Evolutionary conservation across 164 flowering plant species (phyloP), one percentile per base, ranked within the genome.

Genomic region (Liriodendron chinense): DNA sequence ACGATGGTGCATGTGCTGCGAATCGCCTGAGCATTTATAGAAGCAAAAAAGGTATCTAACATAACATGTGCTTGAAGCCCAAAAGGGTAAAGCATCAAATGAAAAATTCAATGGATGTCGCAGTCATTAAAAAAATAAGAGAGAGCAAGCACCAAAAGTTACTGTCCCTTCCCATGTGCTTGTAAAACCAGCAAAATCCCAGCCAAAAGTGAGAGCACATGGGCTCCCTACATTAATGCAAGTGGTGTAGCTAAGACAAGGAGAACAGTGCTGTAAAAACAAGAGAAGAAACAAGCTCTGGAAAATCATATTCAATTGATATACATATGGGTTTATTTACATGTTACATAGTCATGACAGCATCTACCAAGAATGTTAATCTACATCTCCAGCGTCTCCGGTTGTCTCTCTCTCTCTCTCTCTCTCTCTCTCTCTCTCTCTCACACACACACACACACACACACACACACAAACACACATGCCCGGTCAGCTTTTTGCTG

Each of bases 291-390:
- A 69, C 22, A 53, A 76, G 56, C 72, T 76, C 61, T 71, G 78
- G 73, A 72, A 83, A 75, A 70, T 80, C 71, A 77, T 24, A 76
- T 84, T 85, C 77, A 85, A 86, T 82, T 84, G 81, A 85, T 86
- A 66, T 87, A 85, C 85, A 83, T 64, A 71, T 63, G 64, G 80
- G 76, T 63, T 71, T 86, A 85, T 87, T 50, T 89, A 91, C 95
- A 91, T 69, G 85, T 88, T 89, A 86, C 86, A 80, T 14, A 62
- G 67, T 20, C 63, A 81, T 76, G 69, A 28, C 25, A 56, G 49
- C 24, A 20, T 67, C 47, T 68, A 47, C 28, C 28, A 24, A 74
- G 64, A 47, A 74, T 57, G 72, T 68, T 21, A 74, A 65, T 57
- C 56, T 53, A 82, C 80, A 81, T 65, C 76, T 80, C 73, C 65